These are phyloP conservation scores for Beauveria scarabaeidicola DNA, from an alignment of 2,329 filamentous ascomycete species.

Conservation along the genomic window DNA sequence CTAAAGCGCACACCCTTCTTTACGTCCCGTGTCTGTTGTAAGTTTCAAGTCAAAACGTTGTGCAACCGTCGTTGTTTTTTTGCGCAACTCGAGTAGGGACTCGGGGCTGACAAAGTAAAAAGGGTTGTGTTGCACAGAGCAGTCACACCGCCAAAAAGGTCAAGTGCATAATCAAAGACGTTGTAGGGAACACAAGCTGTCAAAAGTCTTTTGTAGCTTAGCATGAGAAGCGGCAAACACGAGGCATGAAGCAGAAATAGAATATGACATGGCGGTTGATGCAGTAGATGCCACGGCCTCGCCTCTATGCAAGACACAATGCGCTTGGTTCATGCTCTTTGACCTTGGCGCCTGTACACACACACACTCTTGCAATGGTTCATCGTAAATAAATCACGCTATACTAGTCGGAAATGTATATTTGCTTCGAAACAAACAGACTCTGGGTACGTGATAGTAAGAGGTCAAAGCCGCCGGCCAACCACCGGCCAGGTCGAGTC, in stretches of 20 bases:
- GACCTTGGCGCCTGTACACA: too few species aligned
- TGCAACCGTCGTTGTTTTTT: background rate
- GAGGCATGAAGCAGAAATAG: background rate
- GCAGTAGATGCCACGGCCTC: too few species aligned
- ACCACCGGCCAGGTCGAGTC: background rate
- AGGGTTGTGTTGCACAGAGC: background rate
- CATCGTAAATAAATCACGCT: too few species aligned
- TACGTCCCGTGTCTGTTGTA: background rate
- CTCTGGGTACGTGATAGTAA: background rate
- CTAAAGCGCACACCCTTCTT: background rate
- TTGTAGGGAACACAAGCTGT: background rate
- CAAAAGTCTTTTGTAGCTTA: background rate
- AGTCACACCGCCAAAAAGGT: slow-evolving; percentile 3
- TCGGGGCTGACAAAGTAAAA: background rate
- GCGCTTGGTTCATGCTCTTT: too few species aligned
- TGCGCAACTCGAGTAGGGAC: background rate
- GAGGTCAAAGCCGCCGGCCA: too few species aligned
- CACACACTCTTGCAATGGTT: too few species aligned
- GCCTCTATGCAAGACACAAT: too few species aligned
- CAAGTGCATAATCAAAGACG: background rate
- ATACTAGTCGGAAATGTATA: too few species aligned
- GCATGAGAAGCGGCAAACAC: background rate
- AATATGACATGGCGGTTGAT: background rate
- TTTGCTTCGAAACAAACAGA: too few species aligned
- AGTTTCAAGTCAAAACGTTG: background rate